Conservation (phyloP, 2,329 filamentous ascomycete genomes). For the Trichoderma endophyticum region DNA sequence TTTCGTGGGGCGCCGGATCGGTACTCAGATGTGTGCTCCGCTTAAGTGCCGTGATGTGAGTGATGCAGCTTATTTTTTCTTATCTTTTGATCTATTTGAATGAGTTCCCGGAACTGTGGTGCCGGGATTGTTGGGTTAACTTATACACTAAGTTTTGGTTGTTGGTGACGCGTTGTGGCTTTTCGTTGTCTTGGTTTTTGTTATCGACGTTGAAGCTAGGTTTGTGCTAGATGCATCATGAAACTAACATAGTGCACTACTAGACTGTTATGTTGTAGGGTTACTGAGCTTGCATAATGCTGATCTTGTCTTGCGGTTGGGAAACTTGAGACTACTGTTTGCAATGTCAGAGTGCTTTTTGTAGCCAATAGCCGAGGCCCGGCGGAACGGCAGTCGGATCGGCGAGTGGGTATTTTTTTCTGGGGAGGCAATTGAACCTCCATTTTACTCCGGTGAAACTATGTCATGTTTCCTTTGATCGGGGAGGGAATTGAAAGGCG, state of each 20-base stretch:
- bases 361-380: background rate
- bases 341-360: background rate
- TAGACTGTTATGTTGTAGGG: background rate
- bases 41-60: background rate
- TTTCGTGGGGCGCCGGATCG: background rate
- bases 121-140: background rate
- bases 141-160: background rate
- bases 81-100: background rate
- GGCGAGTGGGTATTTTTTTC: background rate
- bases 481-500: background rate
- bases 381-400: background rate
- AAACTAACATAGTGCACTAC: background rate
- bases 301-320: background rate
- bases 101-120: background rate
- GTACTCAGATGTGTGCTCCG: conserved; percentile 13
- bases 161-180: background rate
- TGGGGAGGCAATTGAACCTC: background rate
- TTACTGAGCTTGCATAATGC: background rate
- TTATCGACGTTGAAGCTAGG: background rate
- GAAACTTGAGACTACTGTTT: background rate
- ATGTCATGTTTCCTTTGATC: background rate
- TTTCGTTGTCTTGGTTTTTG: background rate
- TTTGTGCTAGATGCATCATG: background rate
- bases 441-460: background rate
- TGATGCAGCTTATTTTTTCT: background rate